Percentiles rank a stretch among this genome's conserved stretches.
These are phyloP conservation scores for Corynascus novoguineensis DNA, from an alignment of 495 filamentous ascomycete genomes.

Conservation along the genomic window DNA sequence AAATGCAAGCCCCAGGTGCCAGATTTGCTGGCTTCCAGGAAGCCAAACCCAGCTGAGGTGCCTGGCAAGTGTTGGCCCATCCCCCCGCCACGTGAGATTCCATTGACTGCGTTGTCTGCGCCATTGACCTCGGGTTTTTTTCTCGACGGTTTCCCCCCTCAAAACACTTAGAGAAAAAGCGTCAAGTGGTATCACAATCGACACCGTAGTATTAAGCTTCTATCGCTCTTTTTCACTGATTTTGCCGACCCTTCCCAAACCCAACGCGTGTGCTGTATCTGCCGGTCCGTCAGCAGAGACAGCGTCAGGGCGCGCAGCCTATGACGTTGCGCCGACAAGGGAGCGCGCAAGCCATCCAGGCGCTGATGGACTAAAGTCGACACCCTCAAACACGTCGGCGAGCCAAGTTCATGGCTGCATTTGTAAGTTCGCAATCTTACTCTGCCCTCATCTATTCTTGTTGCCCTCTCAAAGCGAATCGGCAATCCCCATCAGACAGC, in stretches of 20 bases:
- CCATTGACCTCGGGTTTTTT: not conserved
- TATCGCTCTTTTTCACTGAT: not conserved
- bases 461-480: too few species aligned
- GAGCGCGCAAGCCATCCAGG: not conserved
- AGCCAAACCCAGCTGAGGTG: not conserved
- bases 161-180: not conserved
- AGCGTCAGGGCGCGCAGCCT: slow-evolving; percentile 14
- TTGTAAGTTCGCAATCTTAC: slow-evolving; percentile 44
- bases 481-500: not conserved
- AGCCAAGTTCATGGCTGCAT: slow-evolving; percentile 42
- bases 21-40: not conserved
- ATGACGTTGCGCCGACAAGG: slow-evolving; percentile 16
- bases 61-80: not conserved
- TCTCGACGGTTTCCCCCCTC: not conserved
- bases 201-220: not conserved
- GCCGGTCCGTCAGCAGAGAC: not conserved
- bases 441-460: too few species aligned
- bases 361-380: not conserved
- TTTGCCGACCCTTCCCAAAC: not conserved
- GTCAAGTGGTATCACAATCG: not conserved
- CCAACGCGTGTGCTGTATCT: not conserved
- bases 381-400: not conserved
- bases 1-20: not conserved
- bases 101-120: not conserved
- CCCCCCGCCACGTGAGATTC: not conserved